Base-by-base conservation (phyloP, 2,329 filamentous ascomycete species). In the Incumbomyces lentus region DNA sequence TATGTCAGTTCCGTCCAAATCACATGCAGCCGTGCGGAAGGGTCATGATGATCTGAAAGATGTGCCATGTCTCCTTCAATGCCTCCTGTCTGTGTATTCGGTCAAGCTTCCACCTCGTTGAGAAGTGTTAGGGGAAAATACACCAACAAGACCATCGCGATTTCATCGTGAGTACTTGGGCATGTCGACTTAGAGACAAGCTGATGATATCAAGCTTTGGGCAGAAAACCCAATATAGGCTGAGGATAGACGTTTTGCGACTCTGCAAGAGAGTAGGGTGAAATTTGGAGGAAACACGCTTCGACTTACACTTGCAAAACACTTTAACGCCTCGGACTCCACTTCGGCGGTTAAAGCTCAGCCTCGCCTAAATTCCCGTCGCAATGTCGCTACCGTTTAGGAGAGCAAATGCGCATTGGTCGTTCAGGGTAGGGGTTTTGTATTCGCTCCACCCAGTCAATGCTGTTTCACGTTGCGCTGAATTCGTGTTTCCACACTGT, bases 1-100 rank as follows among this genome's bases (percentile, higher is more conserved):
- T 64, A 58, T 61, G 64, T 59, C 54, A 62, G 55, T 48, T 58
- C 55, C 49, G 53, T 46, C 44, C 19, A 46, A 40, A 32, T 22
- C 26, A 32, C 19, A 19, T n/a, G 35, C 36, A 16, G 33, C 11
- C 22, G 42, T 29, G 18, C 26, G 6, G 17, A 10, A 19, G 14
- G 6, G 19, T 45, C 34, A 22, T 14, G 14, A 5, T 16, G 22
- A 18, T 8, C 17, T 17, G 13, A 17, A 38, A 22, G 6, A 29
- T 45, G 14, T 26, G 33, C 42, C 33, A 45, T 45, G 22, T 5
- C 10, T 29, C 33, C 16, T 35, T 35, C 12, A 11, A 35, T 12
- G 33, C 11, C 16, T 35, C 12, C 16, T 3, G 33, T 17, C n/a
- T 37, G 29, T 13, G 13, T n/a, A 17, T 7, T 30, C n/a, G 17